phyloP scores from a whole-genome alignment of 257 asterid genomes.

The Salvia rosmarinus region DNA sequence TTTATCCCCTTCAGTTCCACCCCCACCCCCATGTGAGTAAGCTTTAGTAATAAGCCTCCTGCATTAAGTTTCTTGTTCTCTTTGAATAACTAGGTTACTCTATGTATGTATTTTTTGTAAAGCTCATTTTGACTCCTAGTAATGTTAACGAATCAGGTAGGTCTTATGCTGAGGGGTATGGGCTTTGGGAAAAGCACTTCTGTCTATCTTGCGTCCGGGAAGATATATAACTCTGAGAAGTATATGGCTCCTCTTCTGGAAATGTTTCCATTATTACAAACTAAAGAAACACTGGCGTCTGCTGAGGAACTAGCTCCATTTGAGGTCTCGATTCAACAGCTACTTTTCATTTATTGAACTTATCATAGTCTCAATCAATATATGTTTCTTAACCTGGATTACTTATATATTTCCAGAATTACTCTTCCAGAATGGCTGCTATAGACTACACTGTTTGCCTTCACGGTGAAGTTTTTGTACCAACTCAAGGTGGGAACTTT shows the following conservation, averaged over 20 bases:
- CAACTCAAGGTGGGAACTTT: conserved; percentile 98
- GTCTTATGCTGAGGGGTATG: conserved; percentile 98
- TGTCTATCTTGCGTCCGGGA: conserved; percentile 90
- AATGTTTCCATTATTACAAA: conserved; percentile 94
- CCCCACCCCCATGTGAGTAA: not conserved
- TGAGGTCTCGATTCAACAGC: conserved; percentile 56
- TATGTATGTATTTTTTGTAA: not conserved
- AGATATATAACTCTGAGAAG: conserved; percentile 81
- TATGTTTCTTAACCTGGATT: conserved; percentile 41
- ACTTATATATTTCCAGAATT: conserved; percentile 58
- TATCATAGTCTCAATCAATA: not conserved
- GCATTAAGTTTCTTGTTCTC: conserved; percentile 1
- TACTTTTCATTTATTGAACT: not conserved
- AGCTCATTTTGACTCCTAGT: conserved; percentile 18
- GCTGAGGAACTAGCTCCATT: conserved; percentile 86
- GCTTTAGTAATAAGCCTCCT: conserved; percentile 1
- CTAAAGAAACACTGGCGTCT: conserved; percentile 87
- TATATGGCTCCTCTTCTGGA: conserved; percentile 89
- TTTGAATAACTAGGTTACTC: not conserved
- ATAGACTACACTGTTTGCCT: conserved; percentile 98
- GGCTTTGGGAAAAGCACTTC: conserved; percentile 83
- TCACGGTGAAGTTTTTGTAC: conserved; percentile 94
- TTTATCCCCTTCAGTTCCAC: not conserved
- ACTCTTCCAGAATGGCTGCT: conserved; percentile 98
- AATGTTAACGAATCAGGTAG: conserved; percentile 61